These are phyloP conservation scores for Amphibolis antarctica DNA, from an alignment of 106 monocot species.

Conservation along the genomic window DNA sequence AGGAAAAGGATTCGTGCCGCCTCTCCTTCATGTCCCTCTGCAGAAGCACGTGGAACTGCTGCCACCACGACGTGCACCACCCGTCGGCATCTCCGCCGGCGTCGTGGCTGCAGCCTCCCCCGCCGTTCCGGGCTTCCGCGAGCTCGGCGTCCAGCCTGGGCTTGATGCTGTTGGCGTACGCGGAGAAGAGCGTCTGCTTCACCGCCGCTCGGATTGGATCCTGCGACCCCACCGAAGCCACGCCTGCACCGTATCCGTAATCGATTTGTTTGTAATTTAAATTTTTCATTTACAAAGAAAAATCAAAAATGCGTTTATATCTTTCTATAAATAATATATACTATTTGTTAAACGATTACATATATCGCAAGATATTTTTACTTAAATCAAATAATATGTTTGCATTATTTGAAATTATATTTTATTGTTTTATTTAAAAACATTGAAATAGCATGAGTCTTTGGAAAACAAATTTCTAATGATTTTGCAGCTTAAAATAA, in stretches of 20 bases:
- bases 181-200: constrained; percentile 28
- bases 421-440: too few species aligned
- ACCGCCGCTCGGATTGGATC: constrained; percentile 2
- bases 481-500: too few species aligned
- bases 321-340: not conserved
- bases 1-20: constrained; percentile 47
- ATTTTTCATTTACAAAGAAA: not conserved
- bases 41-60: constrained; percentile 44
- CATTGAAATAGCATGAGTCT: too few species aligned
- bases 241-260: constrained; percentile 22
- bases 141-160: constrained; percentile 14
- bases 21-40: constrained; percentile 50
- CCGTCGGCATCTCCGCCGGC: not conserved
- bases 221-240: constrained; percentile 10
- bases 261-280: not conserved
- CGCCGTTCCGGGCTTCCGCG: too few species aligned
- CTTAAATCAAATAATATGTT: too few species aligned
- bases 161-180: constrained; percentile 17
- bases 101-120: not conserved
- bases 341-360: too few species aligned
- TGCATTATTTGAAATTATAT: too few species aligned
- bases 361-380: too few species aligned
- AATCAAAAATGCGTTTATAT: not conserved
- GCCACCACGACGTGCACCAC: constrained; percentile 54
- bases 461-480: too few species aligned